phyloP scores from a whole-genome alignment of 2,329 filamentous ascomycete genomes.

The Hymenoscyphus linearis region DNA sequence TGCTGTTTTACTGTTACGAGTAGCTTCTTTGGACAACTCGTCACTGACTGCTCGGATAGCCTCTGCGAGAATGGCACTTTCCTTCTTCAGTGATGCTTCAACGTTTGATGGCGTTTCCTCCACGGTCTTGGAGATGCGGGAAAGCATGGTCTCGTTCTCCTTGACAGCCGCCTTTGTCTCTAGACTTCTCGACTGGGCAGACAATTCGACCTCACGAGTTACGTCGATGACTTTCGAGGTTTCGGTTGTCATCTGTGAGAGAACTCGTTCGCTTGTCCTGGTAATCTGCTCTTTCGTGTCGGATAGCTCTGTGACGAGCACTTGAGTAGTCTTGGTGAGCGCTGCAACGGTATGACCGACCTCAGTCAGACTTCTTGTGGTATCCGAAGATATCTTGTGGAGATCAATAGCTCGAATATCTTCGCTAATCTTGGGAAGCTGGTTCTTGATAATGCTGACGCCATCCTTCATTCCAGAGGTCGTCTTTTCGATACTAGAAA shows the following conservation, averaged over 20 bases:
- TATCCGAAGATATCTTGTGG: neutral
- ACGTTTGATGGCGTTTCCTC: neutral
- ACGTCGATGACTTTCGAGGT: neutral
- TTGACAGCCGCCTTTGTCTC: neutral
- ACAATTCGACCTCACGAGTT: neutral
- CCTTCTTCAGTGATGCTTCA: neutral
- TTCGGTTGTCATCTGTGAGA: neutral
- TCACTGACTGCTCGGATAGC: neutral
- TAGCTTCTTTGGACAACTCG: neutral
- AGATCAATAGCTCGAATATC: conserved; percentile 14
- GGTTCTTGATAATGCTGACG: conserved; percentile 12
- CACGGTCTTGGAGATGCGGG: neutral
- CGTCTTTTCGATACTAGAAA: conserved; percentile 4
- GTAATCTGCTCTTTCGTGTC: neutral
- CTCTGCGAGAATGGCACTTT: neutral
- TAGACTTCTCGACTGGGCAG: neutral
- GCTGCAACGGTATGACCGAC: neutral
- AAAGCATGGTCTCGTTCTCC: conserved; percentile 1
- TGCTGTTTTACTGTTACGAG: neutral
- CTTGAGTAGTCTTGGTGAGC: neutral
- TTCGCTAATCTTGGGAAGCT: conserved; percentile 12
- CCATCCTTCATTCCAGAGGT: neutral
- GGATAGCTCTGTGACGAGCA: neutral
- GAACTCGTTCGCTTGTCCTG: neutral
- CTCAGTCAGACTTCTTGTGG: conserved; percentile 2